Percentiles rank a stretch among this genome's conserved stretches.
phyloP scores from a whole-genome alignment of 192 early-diverging fungal species.

The Backusella morwellensis region DNA sequence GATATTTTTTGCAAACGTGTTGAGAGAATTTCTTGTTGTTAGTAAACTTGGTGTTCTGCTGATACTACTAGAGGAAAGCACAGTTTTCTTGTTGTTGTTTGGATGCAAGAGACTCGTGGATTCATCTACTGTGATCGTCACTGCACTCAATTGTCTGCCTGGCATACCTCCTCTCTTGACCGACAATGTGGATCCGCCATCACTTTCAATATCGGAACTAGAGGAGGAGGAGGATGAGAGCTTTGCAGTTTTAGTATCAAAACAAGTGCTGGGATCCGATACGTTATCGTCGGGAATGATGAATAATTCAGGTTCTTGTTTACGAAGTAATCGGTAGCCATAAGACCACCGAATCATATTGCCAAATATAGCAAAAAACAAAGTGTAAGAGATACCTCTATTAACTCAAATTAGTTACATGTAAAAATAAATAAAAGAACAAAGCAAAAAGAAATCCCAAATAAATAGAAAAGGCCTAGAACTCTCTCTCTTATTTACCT shows the following conservation, averaged over 20 bases:
- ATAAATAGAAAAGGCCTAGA: background rate
- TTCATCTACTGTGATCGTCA: conserved; percentile 10
- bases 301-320: conserved; percentile 10
- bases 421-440: background rate
- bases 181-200: background rate
- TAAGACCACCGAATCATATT: conserved; percentile 83
- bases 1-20: background rate
- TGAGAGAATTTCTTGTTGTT: background rate
- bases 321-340: conserved; percentile 61
- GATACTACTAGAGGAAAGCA: background rate
- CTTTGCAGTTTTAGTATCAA: background rate
- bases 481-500: conserved; percentile 27
- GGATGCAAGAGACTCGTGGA: background rate
- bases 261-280: background rate
- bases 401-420: background rate
- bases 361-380: conserved; percentile 79
- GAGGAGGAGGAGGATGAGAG: too few relatives aligned
- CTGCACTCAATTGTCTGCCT: conserved; percentile 9
- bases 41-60: background rate
- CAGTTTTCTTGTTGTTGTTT: conserved; percentile 5
- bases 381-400: conserved; percentile 74
- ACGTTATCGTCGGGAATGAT: background rate
- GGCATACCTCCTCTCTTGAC: background rate
- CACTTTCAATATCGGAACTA: background rate
- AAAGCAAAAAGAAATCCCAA: background rate